Evolutionary conservation across 1,139 yeast species (phyloP).

Genomic region (Candida anutae): DNA sequence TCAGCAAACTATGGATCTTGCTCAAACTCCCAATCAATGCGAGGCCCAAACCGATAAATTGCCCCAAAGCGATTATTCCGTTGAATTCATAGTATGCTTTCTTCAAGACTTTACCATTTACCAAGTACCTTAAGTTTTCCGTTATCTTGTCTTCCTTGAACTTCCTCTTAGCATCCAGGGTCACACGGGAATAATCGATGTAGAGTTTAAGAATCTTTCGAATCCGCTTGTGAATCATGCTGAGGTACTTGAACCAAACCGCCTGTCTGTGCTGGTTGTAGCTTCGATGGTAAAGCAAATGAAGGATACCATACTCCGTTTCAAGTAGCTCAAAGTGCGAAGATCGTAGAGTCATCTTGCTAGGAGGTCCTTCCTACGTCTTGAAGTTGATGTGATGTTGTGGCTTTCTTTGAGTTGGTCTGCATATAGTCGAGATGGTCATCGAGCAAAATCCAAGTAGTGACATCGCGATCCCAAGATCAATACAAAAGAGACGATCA

Average conservation of each 20-base stretch:
- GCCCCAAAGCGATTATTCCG: slow-evolving; percentile 66
- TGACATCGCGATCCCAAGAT: too few relatives aligned
- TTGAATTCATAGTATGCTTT: slow-evolving; percentile 56
- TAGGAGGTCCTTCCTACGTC: too few relatives aligned
- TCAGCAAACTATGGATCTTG: slow-evolving; percentile 30
- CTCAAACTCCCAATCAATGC: slow-evolving; percentile 55
- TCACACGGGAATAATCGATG: slow-evolving; percentile 14
- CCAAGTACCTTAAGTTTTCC: slow-evolving; percentile 25
- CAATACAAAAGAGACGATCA: too few relatives aligned
- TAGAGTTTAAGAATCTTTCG: slow-evolving; percentile 27
- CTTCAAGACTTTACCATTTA: slow-evolving; percentile 31
- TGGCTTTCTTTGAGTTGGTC: background rate
- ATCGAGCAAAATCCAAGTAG: too few relatives aligned
- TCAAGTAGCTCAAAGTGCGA: slow-evolving; percentile 5
- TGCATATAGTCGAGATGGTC: too few relatives aligned
- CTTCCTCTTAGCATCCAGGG: slow-evolving; percentile 7
- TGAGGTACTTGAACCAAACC: slow-evolving; percentile 68
- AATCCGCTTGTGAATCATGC: slow-evolving; percentile 53
- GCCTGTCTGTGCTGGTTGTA: slow-evolving; percentile 71
- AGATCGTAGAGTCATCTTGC: too few relatives aligned
- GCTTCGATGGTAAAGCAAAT: slow-evolving; percentile 61
- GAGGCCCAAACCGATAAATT: slow-evolving; percentile 68
- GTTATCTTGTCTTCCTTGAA: slow-evolving; percentile 11
- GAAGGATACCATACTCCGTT: slow-evolving; percentile 50
- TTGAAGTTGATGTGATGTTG: background rate